phyloP scores from a whole-genome alignment of 2,329 filamentous ascomycete genomes.

The Scorias spongiosa region DNA sequence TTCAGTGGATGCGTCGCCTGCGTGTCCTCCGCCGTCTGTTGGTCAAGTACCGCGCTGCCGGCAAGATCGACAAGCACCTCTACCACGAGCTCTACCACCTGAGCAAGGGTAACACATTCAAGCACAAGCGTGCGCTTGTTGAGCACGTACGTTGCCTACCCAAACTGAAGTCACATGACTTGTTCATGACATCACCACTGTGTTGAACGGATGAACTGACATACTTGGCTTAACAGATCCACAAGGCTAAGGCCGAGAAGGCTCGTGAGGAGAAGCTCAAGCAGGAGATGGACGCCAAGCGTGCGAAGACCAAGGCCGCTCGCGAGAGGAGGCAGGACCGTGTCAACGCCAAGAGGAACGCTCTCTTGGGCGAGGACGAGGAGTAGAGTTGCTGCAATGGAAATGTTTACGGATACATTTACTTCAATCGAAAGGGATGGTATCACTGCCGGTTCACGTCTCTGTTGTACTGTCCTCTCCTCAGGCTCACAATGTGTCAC shows the following conservation, averaged over 20 bases:
- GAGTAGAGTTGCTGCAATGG: constrained; percentile 15
- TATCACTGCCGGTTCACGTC: not conserved
- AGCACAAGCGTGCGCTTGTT: constrained; percentile 99
- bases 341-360: constrained; percentile 76
- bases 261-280: constrained; percentile 86
- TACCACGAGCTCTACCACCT: constrained; percentile 99
- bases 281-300: constrained; percentile 99
- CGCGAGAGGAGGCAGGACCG: constrained; percentile 97
- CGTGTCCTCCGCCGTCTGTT: constrained; percentile 97
- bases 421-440: not conserved
- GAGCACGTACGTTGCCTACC: constrained; percentile 74
- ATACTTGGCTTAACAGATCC: constrained; percentile 49
- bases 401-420: not conserved
- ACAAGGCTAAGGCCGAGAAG: constrained; percentile 99
- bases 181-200: constrained; percentile 11
- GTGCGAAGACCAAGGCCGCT: constrained; percentile 99
- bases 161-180: constrained; percentile 17
- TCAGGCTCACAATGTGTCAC: no score
- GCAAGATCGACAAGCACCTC: constrained; percentile 99
- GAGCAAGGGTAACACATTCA: constrained; percentile 99
- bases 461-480: no score
- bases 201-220: constrained; percentile 5
- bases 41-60: constrained; percentile 98
- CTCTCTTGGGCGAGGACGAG: constrained; percentile 57
- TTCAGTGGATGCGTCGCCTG: constrained; percentile 99